phyloP scores from a whole-genome alignment of 2,329 filamentous ascomycete genomes.

The Diaporthe sp. region DNA sequence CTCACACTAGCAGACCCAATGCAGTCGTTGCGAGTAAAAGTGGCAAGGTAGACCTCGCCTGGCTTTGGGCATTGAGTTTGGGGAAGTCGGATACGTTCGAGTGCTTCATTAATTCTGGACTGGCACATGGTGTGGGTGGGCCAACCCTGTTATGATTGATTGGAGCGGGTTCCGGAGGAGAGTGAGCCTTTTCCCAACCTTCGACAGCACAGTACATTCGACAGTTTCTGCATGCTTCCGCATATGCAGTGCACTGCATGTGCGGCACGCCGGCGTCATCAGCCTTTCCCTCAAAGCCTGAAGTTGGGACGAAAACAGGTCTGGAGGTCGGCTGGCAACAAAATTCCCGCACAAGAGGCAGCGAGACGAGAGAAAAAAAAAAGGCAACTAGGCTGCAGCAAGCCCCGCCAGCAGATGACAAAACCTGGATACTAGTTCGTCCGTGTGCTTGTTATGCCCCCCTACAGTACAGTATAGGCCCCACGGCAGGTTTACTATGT shows the following conservation, averaged over 20 bases:
- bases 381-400: background rate
- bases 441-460: background rate
- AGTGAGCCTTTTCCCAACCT: conserved; percentile 22
- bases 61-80: conserved; percentile 7
- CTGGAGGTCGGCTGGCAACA: background rate
- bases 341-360: background rate
- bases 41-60: conserved; percentile 9
- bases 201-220: conserved; percentile 2
- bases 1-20: conserved; percentile 7
- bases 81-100: background rate
- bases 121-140: conserved; percentile 17
- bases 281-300: background rate
- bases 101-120: conserved; percentile 2
- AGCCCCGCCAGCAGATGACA: conserved; percentile 14
- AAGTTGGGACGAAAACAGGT: conserved; percentile 5
- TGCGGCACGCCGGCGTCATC: conserved; percentile 21
- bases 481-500: background rate
- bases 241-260: conserved; percentile 28
- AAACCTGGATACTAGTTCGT: conserved; percentile 10
- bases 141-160: conserved; percentile 5
- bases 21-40: background rate
- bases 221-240: conserved; percentile 13
- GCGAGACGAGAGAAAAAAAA: background rate
- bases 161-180: conserved; percentile 11
- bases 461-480: background rate